Conservation (phyloP, 768 basidiomycete genomes). For the Tricholoma sp. region DNA sequence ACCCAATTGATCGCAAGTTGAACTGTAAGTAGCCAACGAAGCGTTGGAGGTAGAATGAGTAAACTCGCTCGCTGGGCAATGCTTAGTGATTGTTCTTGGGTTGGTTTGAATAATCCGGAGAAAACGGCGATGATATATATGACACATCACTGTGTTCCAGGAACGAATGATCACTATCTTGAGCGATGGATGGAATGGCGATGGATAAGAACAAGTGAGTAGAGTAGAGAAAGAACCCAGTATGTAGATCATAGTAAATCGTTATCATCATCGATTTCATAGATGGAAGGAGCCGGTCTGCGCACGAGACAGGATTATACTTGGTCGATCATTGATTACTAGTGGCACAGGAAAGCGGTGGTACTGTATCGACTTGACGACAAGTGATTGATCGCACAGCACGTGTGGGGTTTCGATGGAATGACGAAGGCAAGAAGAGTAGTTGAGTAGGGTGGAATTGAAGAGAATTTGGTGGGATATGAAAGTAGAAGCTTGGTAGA, state of each 20-base stretch:
- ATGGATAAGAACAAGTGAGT: neutral
- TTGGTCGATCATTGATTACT: neutral
- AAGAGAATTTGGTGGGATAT: neutral
- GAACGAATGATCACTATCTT: neutral
- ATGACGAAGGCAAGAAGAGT: neutral
- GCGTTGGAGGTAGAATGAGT: neutral
- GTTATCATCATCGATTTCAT: slow-evolving; percentile 15
- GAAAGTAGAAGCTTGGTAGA: neutral
- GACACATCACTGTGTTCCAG: neutral
- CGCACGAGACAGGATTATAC: neutral
- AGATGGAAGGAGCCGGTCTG: slow-evolving; percentile 1
- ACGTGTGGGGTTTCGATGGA: neutral
- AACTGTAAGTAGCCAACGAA: neutral
- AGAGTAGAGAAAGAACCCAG: neutral
- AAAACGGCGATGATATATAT: neutral
- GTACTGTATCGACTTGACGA: neutral
- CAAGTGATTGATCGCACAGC: neutral
- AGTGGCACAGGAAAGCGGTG: neutral
- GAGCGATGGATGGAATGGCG: neutral
- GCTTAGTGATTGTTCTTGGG: neutral
- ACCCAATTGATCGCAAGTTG: neutral
- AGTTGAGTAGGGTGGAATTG: neutral
- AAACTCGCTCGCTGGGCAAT: neutral
- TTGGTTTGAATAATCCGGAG: neutral
- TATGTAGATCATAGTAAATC: slow-evolving; percentile 11